These are phyloP conservation scores for Apiospora koreana DNA, from an alignment of 2,329 filamentous ascomycete species.

Conservation along the genomic window DNA sequence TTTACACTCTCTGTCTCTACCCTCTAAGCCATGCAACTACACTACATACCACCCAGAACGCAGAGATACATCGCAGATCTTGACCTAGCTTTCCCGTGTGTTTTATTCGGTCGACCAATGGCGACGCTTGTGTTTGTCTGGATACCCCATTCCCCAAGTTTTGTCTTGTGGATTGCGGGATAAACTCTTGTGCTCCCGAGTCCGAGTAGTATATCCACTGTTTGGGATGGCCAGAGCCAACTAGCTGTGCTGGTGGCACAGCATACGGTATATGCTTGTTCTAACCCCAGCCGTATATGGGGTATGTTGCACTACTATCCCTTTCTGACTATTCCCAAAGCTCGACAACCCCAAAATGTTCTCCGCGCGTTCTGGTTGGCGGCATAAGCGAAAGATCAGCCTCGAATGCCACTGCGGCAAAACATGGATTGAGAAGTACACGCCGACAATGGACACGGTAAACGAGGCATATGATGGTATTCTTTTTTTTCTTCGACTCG, in stretches of 20 bases:
- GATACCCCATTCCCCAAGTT: not conserved
- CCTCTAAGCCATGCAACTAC: no score
- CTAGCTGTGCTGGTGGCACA: not conserved
- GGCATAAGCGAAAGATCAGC: slow-evolving; percentile 7
- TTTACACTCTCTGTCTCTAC: no score
- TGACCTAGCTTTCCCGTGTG: not conserved
- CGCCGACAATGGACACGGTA: not conserved
- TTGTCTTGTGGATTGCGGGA: not conserved
- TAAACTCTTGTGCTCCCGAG: not conserved
- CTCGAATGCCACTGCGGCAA: not conserved
- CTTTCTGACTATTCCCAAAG: not conserved
- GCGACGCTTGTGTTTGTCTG: not conserved
- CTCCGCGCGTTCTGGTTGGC: not conserved
- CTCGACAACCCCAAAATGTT: not conserved
- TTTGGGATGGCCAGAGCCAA: not conserved
- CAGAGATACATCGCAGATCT: not conserved
- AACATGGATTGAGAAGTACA: not conserved
- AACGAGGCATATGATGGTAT: not conserved
- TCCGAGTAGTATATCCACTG: not conserved
- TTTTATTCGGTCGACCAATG: not conserved
- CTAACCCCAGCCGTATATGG: not conserved
- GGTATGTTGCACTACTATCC: not conserved
- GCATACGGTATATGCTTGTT: not conserved
- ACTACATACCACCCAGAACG: not conserved
- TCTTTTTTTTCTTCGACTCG: not conserved